Conservation (phyloP, 768 basidiomycete species). For the Pleurotus pulmonarius region DNA sequence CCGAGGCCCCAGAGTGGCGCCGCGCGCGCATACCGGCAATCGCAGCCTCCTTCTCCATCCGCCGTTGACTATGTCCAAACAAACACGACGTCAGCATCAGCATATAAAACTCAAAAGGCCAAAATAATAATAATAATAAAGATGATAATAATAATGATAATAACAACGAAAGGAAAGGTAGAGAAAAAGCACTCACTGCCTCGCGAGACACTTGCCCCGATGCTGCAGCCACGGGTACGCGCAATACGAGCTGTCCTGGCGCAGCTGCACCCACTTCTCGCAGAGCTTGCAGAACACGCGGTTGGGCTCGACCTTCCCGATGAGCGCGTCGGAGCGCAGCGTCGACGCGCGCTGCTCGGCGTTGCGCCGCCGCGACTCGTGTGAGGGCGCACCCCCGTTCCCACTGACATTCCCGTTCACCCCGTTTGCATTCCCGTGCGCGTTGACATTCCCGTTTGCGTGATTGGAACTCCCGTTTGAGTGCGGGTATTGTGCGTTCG, state of each 20-base stretch:
- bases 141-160: background rate
- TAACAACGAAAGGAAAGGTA: constrained; percentile 4
- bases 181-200: constrained; percentile 47
- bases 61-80: constrained; percentile 42
- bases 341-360: constrained; percentile 77
- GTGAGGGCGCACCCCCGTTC: constrained; percentile 25
- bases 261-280: constrained; percentile 78
- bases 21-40: constrained; percentile 41
- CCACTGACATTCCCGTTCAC: too few relatives aligned
- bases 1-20: constrained; percentile 11
- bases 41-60: constrained; percentile 52
- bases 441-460: too few relatives aligned
- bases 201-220: constrained; percentile 67
- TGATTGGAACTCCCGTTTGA: too few relatives aligned
- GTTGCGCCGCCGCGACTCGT: constrained; percentile 70
- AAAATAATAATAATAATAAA: background rate
- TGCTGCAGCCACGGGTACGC: constrained; percentile 83
- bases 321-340: constrained; percentile 60
- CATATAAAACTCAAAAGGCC: constrained; percentile 5
- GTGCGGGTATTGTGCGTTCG: too few relatives aligned
- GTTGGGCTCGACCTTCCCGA: constrained; percentile 70
- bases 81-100: background rate
- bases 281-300: constrained; percentile 73
- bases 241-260: constrained; percentile 76
- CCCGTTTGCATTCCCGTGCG: too few relatives aligned